Percentiles rank a stretch among this genome's conserved stretches.
phyloP scores from a whole-genome alignment of 2,329 filamentous ascomycete genomes.

The Curvularia sp. region DNA sequence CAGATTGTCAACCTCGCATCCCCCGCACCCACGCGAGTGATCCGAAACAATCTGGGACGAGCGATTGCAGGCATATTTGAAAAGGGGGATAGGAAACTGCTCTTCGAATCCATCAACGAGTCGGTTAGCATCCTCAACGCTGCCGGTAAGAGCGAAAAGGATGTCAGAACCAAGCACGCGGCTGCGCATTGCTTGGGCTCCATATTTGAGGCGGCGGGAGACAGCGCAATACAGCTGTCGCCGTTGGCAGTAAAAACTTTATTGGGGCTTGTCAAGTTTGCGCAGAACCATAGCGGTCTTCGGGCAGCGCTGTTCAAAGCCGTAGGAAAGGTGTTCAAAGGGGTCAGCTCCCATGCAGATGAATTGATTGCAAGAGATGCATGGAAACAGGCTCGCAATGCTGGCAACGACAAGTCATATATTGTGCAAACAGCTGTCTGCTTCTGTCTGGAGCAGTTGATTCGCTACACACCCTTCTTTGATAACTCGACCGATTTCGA shows the following conservation, averaged over 20 bases:
- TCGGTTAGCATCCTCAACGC: conserved; percentile 74
- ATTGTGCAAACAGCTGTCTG: conserved; percentile 82
- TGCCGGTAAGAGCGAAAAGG: conserved; percentile 76
- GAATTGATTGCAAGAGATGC: conserved; percentile 86
- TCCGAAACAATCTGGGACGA: conserved; percentile 86
- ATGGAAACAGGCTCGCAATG: conserved; percentile 87
- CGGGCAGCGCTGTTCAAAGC: conserved; percentile 79
- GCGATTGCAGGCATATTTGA: conserved; percentile 84
- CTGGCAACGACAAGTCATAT: conserved; percentile 81
- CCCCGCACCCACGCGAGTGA: conserved; percentile 83
- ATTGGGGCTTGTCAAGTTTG: conserved; percentile 79
- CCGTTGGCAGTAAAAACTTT: conserved; percentile 74
- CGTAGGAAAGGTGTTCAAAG: conserved; percentile 76
- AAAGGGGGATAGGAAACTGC: conserved; percentile 85
- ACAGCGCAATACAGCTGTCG: conserved; percentile 87
- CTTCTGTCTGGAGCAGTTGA: conserved; percentile 76
- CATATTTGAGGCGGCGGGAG: conserved; percentile 89
- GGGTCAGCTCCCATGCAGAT: conserved; percentile 79
- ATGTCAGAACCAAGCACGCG: conserved; percentile 82
- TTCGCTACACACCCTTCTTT: conserved; percentile 79
- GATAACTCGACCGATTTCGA: conserved; percentile 91
- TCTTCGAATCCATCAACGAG: conserved; percentile 95
- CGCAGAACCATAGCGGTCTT: conserved; percentile 80
- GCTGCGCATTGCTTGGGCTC: conserved; percentile 87
- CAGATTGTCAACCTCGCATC: conserved; percentile 85